Percentiles rank a stretch among this genome's conserved stretches.
Evolutionary conservation across 495 filamentous ascomycete genomes (phyloP).

Genomic region (Annulohypoxylon nitens): DNA sequence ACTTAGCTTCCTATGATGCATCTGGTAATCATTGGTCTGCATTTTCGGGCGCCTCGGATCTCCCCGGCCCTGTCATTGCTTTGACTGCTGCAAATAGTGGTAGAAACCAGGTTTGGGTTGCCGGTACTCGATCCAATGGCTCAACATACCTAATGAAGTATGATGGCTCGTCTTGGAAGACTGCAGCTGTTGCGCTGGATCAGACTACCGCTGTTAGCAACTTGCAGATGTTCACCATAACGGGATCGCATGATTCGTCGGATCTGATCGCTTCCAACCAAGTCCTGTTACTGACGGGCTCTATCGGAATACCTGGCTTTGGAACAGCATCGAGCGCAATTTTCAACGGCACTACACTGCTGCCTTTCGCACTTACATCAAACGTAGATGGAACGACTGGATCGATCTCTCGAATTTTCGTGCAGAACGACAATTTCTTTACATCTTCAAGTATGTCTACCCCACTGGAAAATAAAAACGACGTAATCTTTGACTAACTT

Average conservation of each 20-base stretch:
- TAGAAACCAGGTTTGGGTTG: conserved; percentile 80
- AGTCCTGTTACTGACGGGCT: conserved; percentile 84
- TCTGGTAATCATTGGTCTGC: conserved; percentile 72
- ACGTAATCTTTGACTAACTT: conserved; percentile 50
- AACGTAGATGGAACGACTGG: conserved; percentile 67
- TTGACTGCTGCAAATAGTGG: conserved; percentile 78
- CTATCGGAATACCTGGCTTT: conserved; percentile 78
- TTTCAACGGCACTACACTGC: conserved; percentile 82
- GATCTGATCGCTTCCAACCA: conserved; percentile 73
- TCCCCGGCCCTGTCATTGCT: conserved; percentile 84
- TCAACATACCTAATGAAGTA: conserved; percentile 83
- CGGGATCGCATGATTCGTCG: conserved; percentile 72
- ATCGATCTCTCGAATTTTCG: conserved; percentile 79
- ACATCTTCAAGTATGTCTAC: conserved; percentile 42
- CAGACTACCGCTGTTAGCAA: conserved; percentile 76
- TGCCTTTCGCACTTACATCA: conserved; percentile 83
- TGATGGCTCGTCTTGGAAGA: conserved; percentile 67
- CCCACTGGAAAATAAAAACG: conserved; percentile 48
- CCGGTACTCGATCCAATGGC: conserved; percentile 75
- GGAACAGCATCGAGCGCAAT: conserved; percentile 87
- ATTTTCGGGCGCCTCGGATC: conserved; percentile 71
- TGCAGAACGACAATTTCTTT: conserved; percentile 76
- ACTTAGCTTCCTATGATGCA: conserved; percentile 80
- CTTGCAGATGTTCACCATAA: conserved; percentile 82
- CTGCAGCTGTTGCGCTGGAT: conserved; percentile 69